Evolutionary conservation across 2,329 filamentous ascomycete genomes (phyloP), one percentile per base, ranked within the genome.

Genomic region (Fusarium ramigenum): DNA sequence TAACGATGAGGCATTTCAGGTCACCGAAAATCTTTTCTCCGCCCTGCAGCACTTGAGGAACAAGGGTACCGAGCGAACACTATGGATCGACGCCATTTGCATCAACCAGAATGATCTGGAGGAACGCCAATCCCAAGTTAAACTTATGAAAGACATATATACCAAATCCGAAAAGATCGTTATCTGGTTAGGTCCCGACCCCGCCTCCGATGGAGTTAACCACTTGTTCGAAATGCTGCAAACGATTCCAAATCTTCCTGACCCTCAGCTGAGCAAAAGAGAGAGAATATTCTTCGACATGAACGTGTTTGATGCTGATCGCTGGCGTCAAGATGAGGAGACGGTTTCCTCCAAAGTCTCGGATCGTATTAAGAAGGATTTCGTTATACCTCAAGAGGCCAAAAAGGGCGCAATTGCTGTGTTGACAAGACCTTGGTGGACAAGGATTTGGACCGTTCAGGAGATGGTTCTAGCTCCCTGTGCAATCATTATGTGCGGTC

Each of bases 291-390:
- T 30, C 14, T 49, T 49, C 7, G 46, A 49, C 9, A 30, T 30
- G 46, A n/a, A 49, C 5, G 19, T 30, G 11, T 21, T n/a, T 16
- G 28, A 30, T 30, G 28, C 46, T 9, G 28, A 30, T 16, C 28
- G 19, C 28, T 49, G 46, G 46, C 14, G 7, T 49, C 46, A 30
- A 30, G 19, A 10, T 8, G 19, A 49, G 14, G 7, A 49, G 9
- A 8, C 4, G 4, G 3, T 4, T 14, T 4, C 14, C 4, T 9
- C 46, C 1, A 11, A 30, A n/a, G 19, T 16, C 4, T 14, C 18
- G 2, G 25, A 11, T n/a, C 12, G 15, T 5, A 7, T 15, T 0
- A 12, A 30, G 4, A 49, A 30, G 5, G 44, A 28, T 15, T 28
- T 47, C 9, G 25, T 12, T 30, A n/a, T 30, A 30, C 19, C 28